Conservation (phyloP, 805 yeast species). For the Ogataea methanolica region DNA sequence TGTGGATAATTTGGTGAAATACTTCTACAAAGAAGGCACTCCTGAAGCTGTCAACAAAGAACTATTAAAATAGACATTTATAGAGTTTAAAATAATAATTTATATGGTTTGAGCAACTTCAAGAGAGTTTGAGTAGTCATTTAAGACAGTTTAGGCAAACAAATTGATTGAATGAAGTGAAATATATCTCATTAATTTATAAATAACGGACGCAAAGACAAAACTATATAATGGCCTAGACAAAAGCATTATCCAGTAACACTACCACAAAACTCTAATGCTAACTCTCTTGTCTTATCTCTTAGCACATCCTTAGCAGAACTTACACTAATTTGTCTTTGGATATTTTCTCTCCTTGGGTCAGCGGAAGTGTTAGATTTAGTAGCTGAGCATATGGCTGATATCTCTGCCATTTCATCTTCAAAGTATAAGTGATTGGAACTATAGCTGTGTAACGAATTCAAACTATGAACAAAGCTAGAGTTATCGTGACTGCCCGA, state of each 20-base stretch:
- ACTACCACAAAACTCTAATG: background rate
- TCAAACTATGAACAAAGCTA: slow-evolving; percentile 12
- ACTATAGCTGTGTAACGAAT: slow-evolving; percentile 10
- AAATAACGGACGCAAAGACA: too few species aligned
- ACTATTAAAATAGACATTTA: slow-evolving; percentile 2
- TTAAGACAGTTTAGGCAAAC: too few species aligned
- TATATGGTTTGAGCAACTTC: too few species aligned
- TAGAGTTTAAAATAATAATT: background rate
- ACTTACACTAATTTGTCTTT: slow-evolving; percentile 19
- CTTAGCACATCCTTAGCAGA: slow-evolving; percentile 23
- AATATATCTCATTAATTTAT: too few species aligned
- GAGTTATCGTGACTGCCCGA: slow-evolving; percentile 1
- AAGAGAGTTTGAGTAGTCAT: too few species aligned
- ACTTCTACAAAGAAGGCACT: slow-evolving; percentile 31
- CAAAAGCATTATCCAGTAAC: too few species aligned
- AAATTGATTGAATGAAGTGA: too few species aligned
- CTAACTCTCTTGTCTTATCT: slow-evolving; percentile 16
- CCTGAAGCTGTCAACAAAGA: slow-evolving; percentile 28
- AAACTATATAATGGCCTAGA: too few species aligned
- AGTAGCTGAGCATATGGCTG: background rate
- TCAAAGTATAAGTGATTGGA: slow-evolving; percentile 20
- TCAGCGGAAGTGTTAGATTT: background rate
- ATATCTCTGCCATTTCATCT: slow-evolving; percentile 13
- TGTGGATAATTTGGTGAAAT: slow-evolving; percentile 33
- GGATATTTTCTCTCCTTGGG: background rate